phyloP scores from a whole-genome alignment of 2,329 filamentous ascomycete genomes.

The Penicillium sp. region DNA sequence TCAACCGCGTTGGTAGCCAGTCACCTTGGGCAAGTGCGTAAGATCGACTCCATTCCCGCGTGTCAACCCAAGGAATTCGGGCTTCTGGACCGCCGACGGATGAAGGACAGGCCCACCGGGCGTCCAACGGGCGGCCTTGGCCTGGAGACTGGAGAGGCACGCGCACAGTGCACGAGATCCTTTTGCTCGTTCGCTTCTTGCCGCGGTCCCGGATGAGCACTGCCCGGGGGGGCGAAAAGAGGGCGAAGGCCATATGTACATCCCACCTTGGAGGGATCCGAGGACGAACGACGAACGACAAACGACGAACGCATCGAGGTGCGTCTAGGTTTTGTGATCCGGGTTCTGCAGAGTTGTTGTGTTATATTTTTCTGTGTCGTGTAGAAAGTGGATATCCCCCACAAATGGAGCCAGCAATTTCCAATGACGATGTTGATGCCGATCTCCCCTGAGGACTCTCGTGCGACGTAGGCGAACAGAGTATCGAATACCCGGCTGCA shows the following conservation, averaged over 20 bases:
- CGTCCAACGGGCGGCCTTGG: constrained; percentile 25
- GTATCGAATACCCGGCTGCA: background rate
- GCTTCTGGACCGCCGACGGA: constrained; percentile 2
- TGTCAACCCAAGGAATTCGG: constrained; percentile 20
- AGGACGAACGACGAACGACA: too few species aligned
- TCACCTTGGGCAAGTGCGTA: constrained; percentile 15
- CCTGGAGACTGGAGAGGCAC: constrained; percentile 5
- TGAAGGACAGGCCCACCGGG: constrained; percentile 22
- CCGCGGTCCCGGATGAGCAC: background rate
- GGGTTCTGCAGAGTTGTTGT: background rate
- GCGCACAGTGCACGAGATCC: constrained; percentile 20
- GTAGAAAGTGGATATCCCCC: constrained; percentile 4
- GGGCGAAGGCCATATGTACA: too few species aligned
- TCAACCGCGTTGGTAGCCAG: background rate
- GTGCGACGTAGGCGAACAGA: background rate
- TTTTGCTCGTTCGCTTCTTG: background rate
- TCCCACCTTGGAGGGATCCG: background rate
- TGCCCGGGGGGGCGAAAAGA: too few species aligned
- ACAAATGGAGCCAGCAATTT: constrained; percentile 11
- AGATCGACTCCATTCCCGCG: constrained; percentile 28
- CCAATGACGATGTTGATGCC: constrained; percentile 9
- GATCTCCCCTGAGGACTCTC: constrained; percentile 5
- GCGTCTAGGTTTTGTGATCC: too few species aligned
- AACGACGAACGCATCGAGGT: too few species aligned
- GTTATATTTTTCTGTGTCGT: background rate